Conservation (phyloP, 768 basidiomycete genomes). For the Aureoboletus auriporus region DNA sequence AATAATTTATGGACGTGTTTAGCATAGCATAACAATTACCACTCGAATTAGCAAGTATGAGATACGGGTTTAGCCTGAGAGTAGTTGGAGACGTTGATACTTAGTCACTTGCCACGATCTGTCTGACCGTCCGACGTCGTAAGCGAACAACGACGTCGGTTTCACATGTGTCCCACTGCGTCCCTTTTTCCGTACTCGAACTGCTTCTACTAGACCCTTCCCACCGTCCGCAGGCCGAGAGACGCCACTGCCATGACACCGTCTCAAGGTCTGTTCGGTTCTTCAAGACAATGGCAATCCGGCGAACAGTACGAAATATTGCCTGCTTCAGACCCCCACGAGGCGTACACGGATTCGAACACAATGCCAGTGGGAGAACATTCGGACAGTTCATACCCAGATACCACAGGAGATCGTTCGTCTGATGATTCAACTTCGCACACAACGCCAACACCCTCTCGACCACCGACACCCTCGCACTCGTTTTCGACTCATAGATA, state of each 20-base stretch:
- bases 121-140: too few species aligned
- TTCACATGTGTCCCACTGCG: too few species aligned
- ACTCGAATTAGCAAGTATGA: too few species aligned
- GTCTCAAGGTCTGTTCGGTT: slow-evolving; percentile 9
- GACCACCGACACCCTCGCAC: slow-evolving; percentile 57
- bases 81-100: too few species aligned
- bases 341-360: slow-evolving; percentile 23
- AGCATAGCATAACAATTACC: too few species aligned
- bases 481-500: slow-evolving; percentile 46
- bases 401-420: slow-evolving; percentile 20
- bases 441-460: slow-evolving; percentile 58
- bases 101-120: too few species aligned
- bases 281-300: slow-evolving; percentile 14
- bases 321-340: slow-evolving; percentile 42
- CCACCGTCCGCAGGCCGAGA: slow-evolving; percentile 7
- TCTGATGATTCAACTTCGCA: slow-evolving; percentile 27
- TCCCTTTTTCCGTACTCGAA: too few species aligned
- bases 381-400: slow-evolving; percentile 19
- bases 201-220: slow-evolving; percentile 1
- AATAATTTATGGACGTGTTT: too few species aligned
- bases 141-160: too few species aligned
- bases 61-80: too few species aligned
- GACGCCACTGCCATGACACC: slow-evolving; percentile 16
- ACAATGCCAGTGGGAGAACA: slow-evolving; percentile 8
- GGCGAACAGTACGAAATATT: slow-evolving; percentile 44